phyloP scores from a whole-genome alignment of 768 basidiomycete species.

The Coprinopsis marcescibilis region DNA sequence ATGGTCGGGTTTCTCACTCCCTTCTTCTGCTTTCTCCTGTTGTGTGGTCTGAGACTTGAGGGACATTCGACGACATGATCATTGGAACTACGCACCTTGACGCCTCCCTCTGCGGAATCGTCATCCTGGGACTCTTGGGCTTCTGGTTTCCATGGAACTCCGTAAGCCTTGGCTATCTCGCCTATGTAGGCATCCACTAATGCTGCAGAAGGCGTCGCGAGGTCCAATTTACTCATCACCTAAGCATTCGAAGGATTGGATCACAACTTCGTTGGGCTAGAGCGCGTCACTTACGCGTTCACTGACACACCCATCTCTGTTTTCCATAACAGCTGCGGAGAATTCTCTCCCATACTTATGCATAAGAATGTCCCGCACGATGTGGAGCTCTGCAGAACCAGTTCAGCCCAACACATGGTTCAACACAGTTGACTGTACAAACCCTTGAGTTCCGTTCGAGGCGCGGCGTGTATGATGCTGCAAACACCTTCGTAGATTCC shows the following conservation, averaged over 20 bases:
- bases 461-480: constrained; percentile 86
- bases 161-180: constrained; percentile 88
- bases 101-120: constrained; percentile 23
- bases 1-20: neutral
- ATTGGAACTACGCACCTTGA: constrained; percentile 31
- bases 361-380: constrained; percentile 90
- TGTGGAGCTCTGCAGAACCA: constrained; percentile 64
- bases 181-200: constrained; percentile 84
- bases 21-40: neutral
- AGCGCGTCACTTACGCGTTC: constrained; percentile 77
- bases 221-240: constrained; percentile 70
- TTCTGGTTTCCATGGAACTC: constrained; percentile 57
- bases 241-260: constrained; percentile 22
- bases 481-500: constrained; percentile 74
- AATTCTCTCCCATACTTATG: constrained; percentile 95
- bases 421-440: neutral
- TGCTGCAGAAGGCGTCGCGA: constrained; percentile 62
- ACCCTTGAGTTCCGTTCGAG: constrained; percentile 89
- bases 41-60: neutral
- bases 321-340: constrained; percentile 80
- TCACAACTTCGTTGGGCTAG: too few relatives aligned
- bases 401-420: neutral
- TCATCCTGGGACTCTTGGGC: constrained; percentile 15
- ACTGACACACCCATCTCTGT: constrained; percentile 73
- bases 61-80: neutral